These are phyloP conservation scores for Coniosporium apollinis DNA, from an alignment of 495 filamentous ascomycete species.

Conservation along the genomic window DNA sequence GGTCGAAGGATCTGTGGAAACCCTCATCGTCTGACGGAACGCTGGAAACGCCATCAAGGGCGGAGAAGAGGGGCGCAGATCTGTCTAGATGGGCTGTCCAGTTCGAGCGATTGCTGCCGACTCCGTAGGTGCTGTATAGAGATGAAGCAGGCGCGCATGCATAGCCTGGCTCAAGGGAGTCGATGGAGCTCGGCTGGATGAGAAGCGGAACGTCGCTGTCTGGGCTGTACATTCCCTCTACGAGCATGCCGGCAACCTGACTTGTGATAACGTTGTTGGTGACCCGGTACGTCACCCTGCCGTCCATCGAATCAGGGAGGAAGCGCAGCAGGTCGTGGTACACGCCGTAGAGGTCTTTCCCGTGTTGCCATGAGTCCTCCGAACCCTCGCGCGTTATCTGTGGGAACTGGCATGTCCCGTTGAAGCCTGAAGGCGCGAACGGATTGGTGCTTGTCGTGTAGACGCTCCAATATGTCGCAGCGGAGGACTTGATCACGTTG, in stretches of 20 bases:
- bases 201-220: slow-evolving; percentile 23
- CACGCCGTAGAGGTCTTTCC: slow-evolving; percentile 43
- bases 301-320: slow-evolving; percentile 30
- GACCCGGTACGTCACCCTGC: slow-evolving; percentile 38
- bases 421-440: slow-evolving; percentile 37
- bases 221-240: slow-evolving; percentile 39
- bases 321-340: slow-evolving; percentile 44
- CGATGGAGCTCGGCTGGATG: slow-evolving; percentile 34
- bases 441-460: slow-evolving; percentile 40
- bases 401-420: slow-evolving; percentile 52
- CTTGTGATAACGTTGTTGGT: slow-evolving; percentile 56
- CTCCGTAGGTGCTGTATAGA: slow-evolving; percentile 31
- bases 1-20: slow-evolving; percentile 49
- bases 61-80: slow-evolving; percentile 30
- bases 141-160: slow-evolving; percentile 30
- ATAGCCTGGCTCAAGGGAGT: slow-evolving; percentile 50
- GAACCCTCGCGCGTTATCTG: slow-evolving; percentile 49
- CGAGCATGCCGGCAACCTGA: slow-evolving; percentile 49
- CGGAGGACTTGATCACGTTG: slow-evolving; percentile 22
- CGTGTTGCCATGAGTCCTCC: slow-evolving; percentile 49
- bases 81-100: slow-evolving; percentile 44
- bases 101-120: slow-evolving; percentile 23
- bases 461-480: slow-evolving; percentile 38
- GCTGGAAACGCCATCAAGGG: slow-evolving; percentile 43
- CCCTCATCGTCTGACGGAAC: slow-evolving; percentile 31